Conservation (phyloP, 2,329 filamentous ascomycete genomes). For the Hirsutella minnesotensis region DNA sequence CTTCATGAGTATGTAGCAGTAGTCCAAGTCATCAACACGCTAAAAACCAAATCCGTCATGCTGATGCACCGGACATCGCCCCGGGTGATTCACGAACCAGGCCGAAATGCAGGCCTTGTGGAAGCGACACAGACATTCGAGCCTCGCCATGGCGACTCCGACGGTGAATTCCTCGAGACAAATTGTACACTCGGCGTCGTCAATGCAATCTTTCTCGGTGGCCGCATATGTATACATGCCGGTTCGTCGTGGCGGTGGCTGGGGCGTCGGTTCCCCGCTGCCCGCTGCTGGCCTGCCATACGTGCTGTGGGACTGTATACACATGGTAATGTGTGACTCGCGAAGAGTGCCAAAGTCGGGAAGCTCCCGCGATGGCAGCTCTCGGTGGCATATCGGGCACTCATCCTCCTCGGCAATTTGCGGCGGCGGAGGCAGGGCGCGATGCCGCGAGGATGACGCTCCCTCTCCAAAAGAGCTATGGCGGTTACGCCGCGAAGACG, state of each 20-base stretch:
- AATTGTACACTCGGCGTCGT: slow-evolving; percentile 56
- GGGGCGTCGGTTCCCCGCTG: slow-evolving; percentile 10
- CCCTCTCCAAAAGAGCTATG: slow-evolving; percentile 16
- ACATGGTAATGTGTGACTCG: slow-evolving; percentile 45
- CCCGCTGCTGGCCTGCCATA: slow-evolving; percentile 26
- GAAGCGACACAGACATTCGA: slow-evolving; percentile 57
- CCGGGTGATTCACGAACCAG: slow-evolving; percentile 52
- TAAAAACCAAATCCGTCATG: slow-evolving; percentile 47
- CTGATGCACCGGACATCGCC: slow-evolving; percentile 54
- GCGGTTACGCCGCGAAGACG: slow-evolving; percentile 19
- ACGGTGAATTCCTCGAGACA: slow-evolving; percentile 55
- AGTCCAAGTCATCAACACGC: slow-evolving; percentile 1
- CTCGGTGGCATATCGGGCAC: slow-evolving; percentile 64
- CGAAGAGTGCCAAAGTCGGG: slow-evolving; percentile 41
- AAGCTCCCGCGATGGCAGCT: slow-evolving; percentile 49
- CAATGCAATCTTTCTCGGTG: slow-evolving; percentile 58
- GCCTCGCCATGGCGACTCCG: slow-evolving; percentile 49
- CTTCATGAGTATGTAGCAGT: no score
- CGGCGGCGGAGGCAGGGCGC: slow-evolving; percentile 29
- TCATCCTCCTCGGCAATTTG: slow-evolving; percentile 62
- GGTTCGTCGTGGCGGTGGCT: slow-evolving; percentile 32
- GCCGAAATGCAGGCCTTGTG: slow-evolving; percentile 47
- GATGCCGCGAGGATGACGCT: slow-evolving; percentile 24
- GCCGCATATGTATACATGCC: slow-evolving; percentile 53
- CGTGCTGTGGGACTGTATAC: slow-evolving; percentile 43